phyloP scores from a whole-genome alignment of 768 basidiomycete species.

The Neoboletus subvelutipes region DNA sequence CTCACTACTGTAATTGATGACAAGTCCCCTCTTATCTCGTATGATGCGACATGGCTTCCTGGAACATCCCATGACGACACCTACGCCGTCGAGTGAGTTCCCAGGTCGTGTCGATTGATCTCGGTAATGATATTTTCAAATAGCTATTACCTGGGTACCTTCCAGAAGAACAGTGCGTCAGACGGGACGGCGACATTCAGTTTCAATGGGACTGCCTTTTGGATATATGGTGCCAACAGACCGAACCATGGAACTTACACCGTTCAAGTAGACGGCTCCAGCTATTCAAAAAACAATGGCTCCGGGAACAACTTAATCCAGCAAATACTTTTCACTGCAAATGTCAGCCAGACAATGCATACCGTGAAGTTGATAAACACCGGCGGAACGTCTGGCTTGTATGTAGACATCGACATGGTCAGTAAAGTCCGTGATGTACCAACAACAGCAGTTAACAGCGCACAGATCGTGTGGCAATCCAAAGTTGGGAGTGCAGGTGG shows the following conservation, averaged over 20 bases:
- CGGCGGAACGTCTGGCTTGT: constrained; percentile 30
- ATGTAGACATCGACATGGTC: constrained; percentile 49
- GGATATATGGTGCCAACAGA: constrained; percentile 51
- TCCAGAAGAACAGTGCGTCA: constrained; percentile 33
- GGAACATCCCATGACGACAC: constrained; percentile 19
- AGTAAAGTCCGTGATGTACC: background rate
- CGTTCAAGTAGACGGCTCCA: constrained; percentile 40
- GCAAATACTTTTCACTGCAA: constrained; percentile 37
- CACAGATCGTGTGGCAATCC: constrained; percentile 30
- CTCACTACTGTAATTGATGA: constrained; percentile 27
- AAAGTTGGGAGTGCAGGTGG: constrained; percentile 20
- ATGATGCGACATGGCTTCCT: constrained; percentile 25
- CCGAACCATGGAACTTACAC: constrained; percentile 46
- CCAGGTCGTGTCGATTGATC: background rate
- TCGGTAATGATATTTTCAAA: background rate
- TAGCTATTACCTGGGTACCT: constrained; percentile 41
- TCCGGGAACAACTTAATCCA: constrained; percentile 35
- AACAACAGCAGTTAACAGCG: background rate
- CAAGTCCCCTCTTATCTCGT: constrained; percentile 33
- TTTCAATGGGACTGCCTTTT: constrained; percentile 49
- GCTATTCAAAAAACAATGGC: constrained; percentile 33
- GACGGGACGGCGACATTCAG: constrained; percentile 40
- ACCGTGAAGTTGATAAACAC: constrained; percentile 34
- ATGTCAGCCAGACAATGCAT: constrained; percentile 37
- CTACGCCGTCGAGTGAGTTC: constrained; percentile 19